Conservation (phyloP, 2,329 filamentous ascomycete genomes). For the Chrysoporthe deuterocubensis region DNA sequence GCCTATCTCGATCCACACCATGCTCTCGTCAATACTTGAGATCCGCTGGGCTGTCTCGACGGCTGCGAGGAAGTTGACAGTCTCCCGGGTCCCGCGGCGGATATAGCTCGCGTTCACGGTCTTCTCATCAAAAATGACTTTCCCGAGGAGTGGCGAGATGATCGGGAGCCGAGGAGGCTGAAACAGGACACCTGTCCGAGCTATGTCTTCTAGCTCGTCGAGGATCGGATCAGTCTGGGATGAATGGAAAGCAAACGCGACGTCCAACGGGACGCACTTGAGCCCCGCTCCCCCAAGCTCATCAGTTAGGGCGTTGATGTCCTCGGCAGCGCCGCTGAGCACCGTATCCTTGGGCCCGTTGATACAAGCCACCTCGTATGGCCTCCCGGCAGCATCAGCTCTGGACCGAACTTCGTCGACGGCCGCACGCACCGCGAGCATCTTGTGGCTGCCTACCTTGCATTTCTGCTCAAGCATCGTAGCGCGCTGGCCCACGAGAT, state of each 20-base stretch:
- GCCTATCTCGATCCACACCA: constrained; percentile 67
- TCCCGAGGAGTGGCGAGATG: constrained; percentile 18
- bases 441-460: constrained; percentile 41
- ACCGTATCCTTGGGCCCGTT: constrained; percentile 68
- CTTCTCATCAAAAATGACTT: constrained; percentile 13
- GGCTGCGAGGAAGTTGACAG: constrained; percentile 67
- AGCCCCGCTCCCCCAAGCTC: constrained; percentile 23
- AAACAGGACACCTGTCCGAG: constrained; percentile 33
- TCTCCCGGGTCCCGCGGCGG: constrained; percentile 49
- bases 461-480: constrained; percentile 59
- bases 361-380: constrained; percentile 58
- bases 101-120: constrained; percentile 8
- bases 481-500: constrained; percentile 64
- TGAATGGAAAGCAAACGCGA: constrained; percentile 44
- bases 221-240: constrained; percentile 46
- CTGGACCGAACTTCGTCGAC: constrained; percentile 32
- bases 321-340: constrained; percentile 53
- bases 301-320: constrained; percentile 44
- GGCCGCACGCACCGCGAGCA: constrained; percentile 40
- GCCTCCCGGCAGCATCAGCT: constrained; percentile 33
- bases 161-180: constrained; percentile 2
- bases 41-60: constrained; percentile 1
- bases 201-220: constrained; percentile 50
- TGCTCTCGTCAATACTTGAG: constrained; percentile 12
- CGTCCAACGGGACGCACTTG: constrained; percentile 42